Percentiles rank a stretch among this genome's conserved stretches.
phyloP scores from a whole-genome alignment of 176 grass and related monocot genomes.

The Cenchrus americanus region DNA sequence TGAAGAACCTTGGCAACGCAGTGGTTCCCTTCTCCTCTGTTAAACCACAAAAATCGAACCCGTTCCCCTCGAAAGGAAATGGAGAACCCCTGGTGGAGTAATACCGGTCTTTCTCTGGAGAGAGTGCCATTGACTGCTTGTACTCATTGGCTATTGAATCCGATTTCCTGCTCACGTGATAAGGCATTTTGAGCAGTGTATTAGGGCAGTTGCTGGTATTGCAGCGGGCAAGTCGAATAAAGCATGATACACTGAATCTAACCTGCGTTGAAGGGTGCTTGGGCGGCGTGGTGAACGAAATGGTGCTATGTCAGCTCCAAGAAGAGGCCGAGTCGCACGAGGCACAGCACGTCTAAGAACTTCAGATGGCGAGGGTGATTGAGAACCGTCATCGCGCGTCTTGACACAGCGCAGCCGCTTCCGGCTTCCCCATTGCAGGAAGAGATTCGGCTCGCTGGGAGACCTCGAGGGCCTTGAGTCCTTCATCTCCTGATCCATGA shows the following conservation, averaged over 20 bases:
- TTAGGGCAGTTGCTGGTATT: not conserved
- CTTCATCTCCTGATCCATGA: conserved; percentile 54
- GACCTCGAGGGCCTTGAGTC: conserved; percentile 41
- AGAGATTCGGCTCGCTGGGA: conserved; percentile 57
- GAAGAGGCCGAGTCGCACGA: conserved; percentile 46
- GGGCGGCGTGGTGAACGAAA: conserved; percentile 60
- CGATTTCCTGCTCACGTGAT: conserved; percentile 57
- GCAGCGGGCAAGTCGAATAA: not conserved
- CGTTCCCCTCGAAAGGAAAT: conserved; percentile 61
- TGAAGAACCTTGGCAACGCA: conserved; percentile 77
- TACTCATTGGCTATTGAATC: conserved; percentile 56
- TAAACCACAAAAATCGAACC: conserved; percentile 45
- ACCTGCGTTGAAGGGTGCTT: conserved; percentile 69
- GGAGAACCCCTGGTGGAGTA: conserved; percentile 89
- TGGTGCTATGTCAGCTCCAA: conserved; percentile 45
- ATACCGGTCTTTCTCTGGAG: conserved; percentile 86
- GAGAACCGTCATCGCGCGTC: conserved; percentile 49
- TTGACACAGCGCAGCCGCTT: conserved; percentile 77
- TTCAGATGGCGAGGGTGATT: conserved; percentile 41
- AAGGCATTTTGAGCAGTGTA: not conserved
- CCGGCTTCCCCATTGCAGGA: conserved; percentile 81
- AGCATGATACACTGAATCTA: conserved; percentile 30
- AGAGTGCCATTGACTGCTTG: conserved; percentile 52
- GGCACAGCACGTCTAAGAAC: conserved; percentile 45
- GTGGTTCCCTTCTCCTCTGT: conserved; percentile 67